These are phyloP conservation scores for Turritis glabra DNA, from an alignment of 345 rosid genomes.

Conservation along the genomic window DNA sequence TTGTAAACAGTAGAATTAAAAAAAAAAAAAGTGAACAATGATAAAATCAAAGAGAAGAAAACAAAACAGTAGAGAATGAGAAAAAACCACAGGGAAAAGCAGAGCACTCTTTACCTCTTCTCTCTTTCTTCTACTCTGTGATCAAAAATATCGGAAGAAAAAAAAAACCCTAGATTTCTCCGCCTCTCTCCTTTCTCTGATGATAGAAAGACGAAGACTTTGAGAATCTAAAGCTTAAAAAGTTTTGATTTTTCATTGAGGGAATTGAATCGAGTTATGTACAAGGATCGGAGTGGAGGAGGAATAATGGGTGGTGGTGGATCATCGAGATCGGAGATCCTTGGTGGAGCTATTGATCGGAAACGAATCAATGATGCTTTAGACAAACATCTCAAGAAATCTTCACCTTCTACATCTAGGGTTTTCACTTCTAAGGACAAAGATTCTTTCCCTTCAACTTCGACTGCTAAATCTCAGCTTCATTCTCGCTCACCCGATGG, in stretches of 20 bases:
- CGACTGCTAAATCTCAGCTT: slow-evolving; percentile 66
- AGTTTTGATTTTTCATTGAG: not conserved
- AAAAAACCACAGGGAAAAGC: slow-evolving; percentile 39
- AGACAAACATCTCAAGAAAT: slow-evolving; percentile 88
- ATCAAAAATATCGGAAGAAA: not conserved
- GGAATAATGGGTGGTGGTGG: slow-evolving; percentile 67
- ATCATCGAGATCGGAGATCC: slow-evolving; percentile 75
- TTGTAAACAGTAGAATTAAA: not conserved
- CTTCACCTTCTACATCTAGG: slow-evolving; percentile 86
- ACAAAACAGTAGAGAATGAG: slow-evolving; percentile 27
- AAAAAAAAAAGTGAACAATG: not conserved
- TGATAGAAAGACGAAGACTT: slow-evolving; percentile 24
- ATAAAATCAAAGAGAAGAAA: slow-evolving; percentile 16
- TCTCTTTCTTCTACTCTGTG: slow-evolving; percentile 32
- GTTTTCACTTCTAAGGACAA: slow-evolving; percentile 60
- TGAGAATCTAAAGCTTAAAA: slow-evolving; percentile 1
- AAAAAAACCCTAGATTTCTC: slow-evolving; percentile 45
- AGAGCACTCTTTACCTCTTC: slow-evolving; percentile 29
- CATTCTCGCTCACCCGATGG: slow-evolving; percentile 60
- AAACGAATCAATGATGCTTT: slow-evolving; percentile 86
- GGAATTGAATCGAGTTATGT: slow-evolving; percentile 48
- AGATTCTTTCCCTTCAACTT: slow-evolving; percentile 73
- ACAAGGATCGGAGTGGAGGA: slow-evolving; percentile 67
- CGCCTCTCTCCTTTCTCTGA: slow-evolving; percentile 27
- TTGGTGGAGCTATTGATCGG: slow-evolving; percentile 73